Evolutionary conservation across 2,329 filamentous ascomycete genomes (phyloP).

Genomic region (Fusarium sp.): DNA sequence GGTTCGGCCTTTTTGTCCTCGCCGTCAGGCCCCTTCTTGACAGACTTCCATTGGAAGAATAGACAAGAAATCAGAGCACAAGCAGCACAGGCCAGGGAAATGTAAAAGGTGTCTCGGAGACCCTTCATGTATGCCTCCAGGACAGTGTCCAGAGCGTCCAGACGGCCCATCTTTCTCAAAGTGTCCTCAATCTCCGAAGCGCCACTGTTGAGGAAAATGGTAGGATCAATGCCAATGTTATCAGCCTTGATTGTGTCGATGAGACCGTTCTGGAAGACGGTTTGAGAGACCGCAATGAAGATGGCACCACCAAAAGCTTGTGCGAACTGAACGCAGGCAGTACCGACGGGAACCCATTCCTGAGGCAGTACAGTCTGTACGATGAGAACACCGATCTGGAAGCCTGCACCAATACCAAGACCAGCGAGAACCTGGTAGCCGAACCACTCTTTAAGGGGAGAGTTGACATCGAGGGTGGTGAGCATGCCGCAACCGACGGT

Average conservation of each 20-base stretch:
- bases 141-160: conserved; percentile 57
- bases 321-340: conserved; percentile 68
- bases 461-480: conserved; percentile 62
- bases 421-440: conserved; percentile 68
- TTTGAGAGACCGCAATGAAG: conserved; percentile 72
- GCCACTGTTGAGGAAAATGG: conserved; percentile 63
- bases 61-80: conserved; percentile 58
- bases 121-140: conserved; percentile 62
- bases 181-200: conserved; percentile 61
- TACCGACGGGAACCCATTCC: conserved; percentile 62
- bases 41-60: conserved; percentile 64
- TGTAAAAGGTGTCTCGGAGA: conserved; percentile 63
- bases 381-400: conserved; percentile 60
- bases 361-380: conserved; percentile 64
- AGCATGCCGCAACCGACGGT: conserved; percentile 65
- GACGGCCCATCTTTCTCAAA: conserved; percentile 54
- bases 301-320: conserved; percentile 74
- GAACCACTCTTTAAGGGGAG: conserved; percentile 63
- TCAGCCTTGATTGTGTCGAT: conserved; percentile 60
- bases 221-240: conserved; percentile 59
- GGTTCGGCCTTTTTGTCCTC: conserved; percentile 44
- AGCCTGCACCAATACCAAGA: conserved; percentile 62
- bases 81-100: conserved; percentile 60
- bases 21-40: conserved; percentile 56
- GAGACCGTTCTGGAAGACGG: conserved; percentile 74